Percentiles rank a stretch among this genome's conserved stretches.
These are phyloP conservation scores for Fusarium annulatum DNA, from an alignment of 2,329 filamentous ascomycete genomes.

Conservation along the genomic window DNA sequence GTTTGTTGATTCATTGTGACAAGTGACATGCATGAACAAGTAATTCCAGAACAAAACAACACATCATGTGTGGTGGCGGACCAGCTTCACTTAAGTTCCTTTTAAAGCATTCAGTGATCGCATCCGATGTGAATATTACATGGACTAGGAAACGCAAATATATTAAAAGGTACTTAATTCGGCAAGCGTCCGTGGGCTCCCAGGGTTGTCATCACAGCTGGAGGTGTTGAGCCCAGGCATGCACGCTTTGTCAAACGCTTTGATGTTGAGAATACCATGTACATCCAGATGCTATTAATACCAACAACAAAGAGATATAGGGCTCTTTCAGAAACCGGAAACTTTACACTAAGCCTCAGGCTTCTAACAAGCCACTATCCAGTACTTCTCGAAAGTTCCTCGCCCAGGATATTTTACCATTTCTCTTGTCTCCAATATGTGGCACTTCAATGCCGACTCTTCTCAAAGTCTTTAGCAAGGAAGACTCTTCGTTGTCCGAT, in stretches of 20 bases:
- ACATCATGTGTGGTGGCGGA: not conserved
- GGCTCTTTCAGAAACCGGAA: not conserved
- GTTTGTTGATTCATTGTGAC: not conserved
- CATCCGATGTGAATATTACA: not conserved
- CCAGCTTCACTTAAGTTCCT: not conserved
- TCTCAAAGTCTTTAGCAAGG: conserved; percentile 51
- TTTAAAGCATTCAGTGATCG: not conserved
- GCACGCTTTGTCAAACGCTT: conserved; percentile 1
- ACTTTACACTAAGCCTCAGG: not conserved
- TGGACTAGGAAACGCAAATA: not conserved
- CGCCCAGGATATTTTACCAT: conserved; percentile 53
- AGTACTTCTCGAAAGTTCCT: conserved; percentile 57
- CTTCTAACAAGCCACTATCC: conserved; percentile 43
- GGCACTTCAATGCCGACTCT: conserved; percentile 54
- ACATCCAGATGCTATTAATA: not conserved
- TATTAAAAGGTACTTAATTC: not conserved
- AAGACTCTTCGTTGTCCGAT: conserved; percentile 50
- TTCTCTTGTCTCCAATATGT: conserved; percentile 47
- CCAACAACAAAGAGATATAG: not conserved
- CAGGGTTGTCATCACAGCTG: not conserved
- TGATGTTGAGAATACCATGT: not conserved
- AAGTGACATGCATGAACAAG: conserved; percentile 9
- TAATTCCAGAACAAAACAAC: not conserved
- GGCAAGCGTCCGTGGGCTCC: not conserved
- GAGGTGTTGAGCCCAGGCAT: not conserved